phyloP scores from a whole-genome alignment of 176 grass and related monocot species.

The Bothriochloa decipiens region DNA sequence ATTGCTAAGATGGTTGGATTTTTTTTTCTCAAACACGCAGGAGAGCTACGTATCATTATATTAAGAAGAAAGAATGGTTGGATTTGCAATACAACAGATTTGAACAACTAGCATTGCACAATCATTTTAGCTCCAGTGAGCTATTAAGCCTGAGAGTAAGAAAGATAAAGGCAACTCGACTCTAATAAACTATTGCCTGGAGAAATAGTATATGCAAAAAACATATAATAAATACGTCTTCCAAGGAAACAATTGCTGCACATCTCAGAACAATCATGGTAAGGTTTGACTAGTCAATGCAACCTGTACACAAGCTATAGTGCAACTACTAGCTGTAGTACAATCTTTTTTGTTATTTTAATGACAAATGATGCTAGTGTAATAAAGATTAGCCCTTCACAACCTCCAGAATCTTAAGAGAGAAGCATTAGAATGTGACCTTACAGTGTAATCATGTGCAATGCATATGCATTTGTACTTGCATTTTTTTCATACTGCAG shows the following conservation, averaged over 20 bases:
- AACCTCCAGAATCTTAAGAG: slow-evolving; percentile 31
- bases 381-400: slow-evolving; percentile 13
- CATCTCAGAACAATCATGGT: slow-evolving; percentile 39
- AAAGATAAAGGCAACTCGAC: slow-evolving; percentile 8
- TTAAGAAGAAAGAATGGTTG: too few species aligned
- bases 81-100: slow-evolving; percentile 28
- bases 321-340: slow-evolving; percentile 42
- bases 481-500: slow-evolving; percentile 29
- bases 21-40: too few species aligned
- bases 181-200: background rate
- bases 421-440: slow-evolving; percentile 30
- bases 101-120: slow-evolving; percentile 26
- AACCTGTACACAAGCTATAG: slow-evolving; percentile 27
- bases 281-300: slow-evolving; percentile 62
- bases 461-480: slow-evolving; percentile 14
- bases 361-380: slow-evolving; percentile 5
- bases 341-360: slow-evolving; percentile 29
- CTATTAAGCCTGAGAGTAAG: background rate
- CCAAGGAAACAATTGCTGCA: slow-evolving; percentile 37
- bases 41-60: too few species aligned
- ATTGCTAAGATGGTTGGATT: slow-evolving; percentile 3
- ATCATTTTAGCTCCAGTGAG: slow-evolving; percentile 8
- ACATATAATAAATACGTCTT: slow-evolving; percentile 14
- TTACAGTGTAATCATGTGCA: slow-evolving; percentile 25
- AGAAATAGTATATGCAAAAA: slow-evolving; percentile 25